A percentile compares a stretch with the other conserved stretches of the same genome.
phyloP scores from a whole-genome alignment of 495 filamentous ascomycete species.

The Amphirosellinia nigrospora region DNA sequence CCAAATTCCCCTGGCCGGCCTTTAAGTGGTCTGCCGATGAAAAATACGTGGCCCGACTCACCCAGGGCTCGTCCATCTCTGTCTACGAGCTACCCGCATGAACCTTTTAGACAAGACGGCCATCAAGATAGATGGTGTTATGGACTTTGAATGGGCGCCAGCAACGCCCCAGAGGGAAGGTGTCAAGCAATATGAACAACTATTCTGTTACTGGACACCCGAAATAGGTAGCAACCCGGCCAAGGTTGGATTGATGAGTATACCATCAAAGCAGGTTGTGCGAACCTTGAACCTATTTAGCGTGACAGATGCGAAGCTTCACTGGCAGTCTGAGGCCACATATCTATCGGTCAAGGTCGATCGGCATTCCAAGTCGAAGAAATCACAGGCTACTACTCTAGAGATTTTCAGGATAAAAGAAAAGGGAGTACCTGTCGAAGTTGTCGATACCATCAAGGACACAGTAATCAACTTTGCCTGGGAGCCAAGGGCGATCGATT shows the following conservation, averaged over 20 bases:
- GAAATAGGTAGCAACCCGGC: constrained; percentile 99
- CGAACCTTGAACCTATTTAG: constrained; percentile 96
- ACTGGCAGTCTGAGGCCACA: constrained; percentile 92
- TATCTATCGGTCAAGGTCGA: constrained; percentile 99
- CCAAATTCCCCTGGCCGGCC: constrained; percentile 96
- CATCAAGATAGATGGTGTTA: constrained; percentile 93
- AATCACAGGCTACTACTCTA: constrained; percentile 92
- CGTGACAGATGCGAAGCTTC: constrained; percentile 93
- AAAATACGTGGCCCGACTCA: constrained; percentile 93
- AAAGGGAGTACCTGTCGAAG: constrained; percentile 97
- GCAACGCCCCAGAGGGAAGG: constrained; percentile 77
- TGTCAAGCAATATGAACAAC: constrained; percentile 88
- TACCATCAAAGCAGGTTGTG: constrained; percentile 90
- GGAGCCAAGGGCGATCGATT: constrained; percentile 98
- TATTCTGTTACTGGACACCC: constrained; percentile 98
- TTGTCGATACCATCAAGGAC: constrained; percentile 95
- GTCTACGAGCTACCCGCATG: constrained; percentile 94
- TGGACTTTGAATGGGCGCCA: constrained; percentile 98
- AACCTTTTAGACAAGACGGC: constrained; percentile 84
- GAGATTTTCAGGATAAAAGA: constrained; percentile 97
- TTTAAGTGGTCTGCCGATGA: constrained; percentile 99
- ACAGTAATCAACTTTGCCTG: constrained; percentile 99
- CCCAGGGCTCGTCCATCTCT: constrained; percentile 85
- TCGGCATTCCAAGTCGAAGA: constrained; percentile 98
- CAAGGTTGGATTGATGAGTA: constrained; percentile 93